Conservation (phyloP, 805 yeast species). For the Wickerhamiella australiensis region DNA sequence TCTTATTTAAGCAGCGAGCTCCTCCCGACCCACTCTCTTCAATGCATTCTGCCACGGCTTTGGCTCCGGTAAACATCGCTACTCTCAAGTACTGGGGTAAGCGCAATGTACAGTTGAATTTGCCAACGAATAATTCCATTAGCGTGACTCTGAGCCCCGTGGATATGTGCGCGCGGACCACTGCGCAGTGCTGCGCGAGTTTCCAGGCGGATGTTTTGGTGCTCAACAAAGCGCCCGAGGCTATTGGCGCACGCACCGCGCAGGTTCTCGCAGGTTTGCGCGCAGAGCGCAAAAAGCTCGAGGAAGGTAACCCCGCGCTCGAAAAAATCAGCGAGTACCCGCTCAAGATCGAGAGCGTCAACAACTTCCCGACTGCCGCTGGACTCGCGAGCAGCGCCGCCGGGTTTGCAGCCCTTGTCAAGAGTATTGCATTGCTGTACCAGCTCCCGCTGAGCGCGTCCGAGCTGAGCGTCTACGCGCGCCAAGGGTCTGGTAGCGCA, state of each 20-base stretch:
- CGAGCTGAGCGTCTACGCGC: slow-evolving; percentile 83
- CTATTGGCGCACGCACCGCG: slow-evolving; percentile 41
- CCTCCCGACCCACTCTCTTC: slow-evolving; percentile 30
- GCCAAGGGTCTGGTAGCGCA: slow-evolving; percentile 98
- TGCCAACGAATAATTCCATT: slow-evolving; percentile 93
- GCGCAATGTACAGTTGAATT: slow-evolving; percentile 73
- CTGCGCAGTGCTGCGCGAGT: slow-evolving; percentile 55
- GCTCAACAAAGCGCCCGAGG: slow-evolving; percentile 76
- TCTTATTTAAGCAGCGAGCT: not conserved
- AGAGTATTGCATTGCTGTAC: slow-evolving; percentile 76
- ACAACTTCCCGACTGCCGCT: slow-evolving; percentile 98
- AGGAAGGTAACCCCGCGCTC: slow-evolving; percentile 39
- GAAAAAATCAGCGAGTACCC: slow-evolving; percentile 42
- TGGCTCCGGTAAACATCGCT: slow-evolving; percentile 98
- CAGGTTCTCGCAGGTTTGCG: slow-evolving; percentile 72
- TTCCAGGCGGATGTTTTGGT: slow-evolving; percentile 59
- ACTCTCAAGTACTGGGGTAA: slow-evolving; percentile 99
- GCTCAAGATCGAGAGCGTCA: slow-evolving; percentile 77
- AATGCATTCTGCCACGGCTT: slow-evolving; percentile 48
- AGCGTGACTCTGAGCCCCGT: slow-evolving; percentile 87
- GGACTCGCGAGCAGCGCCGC: slow-evolving; percentile 98
- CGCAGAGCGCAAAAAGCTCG: slow-evolving; percentile 48
- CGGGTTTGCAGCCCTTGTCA: slow-evolving; percentile 92
- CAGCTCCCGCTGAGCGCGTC: slow-evolving; percentile 73
- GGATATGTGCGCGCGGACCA: slow-evolving; percentile 82